A percentile compares a stretch with the other conserved stretches of the same genome.
These are phyloP conservation scores for Solanum chacoense DNA, from an alignment of 305 asterid species.

Conservation along the genomic window DNA sequence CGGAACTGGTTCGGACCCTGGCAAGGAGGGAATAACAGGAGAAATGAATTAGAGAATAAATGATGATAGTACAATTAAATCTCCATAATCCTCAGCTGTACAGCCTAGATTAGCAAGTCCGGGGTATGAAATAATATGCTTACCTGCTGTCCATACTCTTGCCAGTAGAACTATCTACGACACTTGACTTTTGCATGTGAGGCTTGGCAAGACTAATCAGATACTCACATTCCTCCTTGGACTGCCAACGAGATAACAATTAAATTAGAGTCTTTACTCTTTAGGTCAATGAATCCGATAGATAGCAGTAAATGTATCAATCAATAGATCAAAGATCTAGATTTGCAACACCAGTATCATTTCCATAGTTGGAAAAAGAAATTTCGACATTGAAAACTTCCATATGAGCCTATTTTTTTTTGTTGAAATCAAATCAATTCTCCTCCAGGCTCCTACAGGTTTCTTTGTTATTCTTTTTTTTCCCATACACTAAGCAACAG, in stretches of 20 bases:
- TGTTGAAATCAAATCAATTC: not conserved
- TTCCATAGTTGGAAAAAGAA: not conserved
- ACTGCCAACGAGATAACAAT: slow-evolving; percentile 31
- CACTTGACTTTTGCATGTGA: slow-evolving; percentile 73
- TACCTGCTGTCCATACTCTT: slow-evolving; percentile 85
- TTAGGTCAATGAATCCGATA: not conserved
- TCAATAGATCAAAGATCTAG: not conserved
- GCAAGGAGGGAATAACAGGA: not conserved
- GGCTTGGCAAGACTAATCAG: slow-evolving; percentile 83
- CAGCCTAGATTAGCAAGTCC: not conserved
- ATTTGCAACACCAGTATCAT: not conserved
- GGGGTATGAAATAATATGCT: not conserved
- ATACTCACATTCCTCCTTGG: slow-evolving; percentile 84
- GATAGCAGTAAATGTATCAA: not conserved
- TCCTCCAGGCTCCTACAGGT: not conserved
- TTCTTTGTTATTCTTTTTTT: not conserved
- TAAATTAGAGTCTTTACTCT: slow-evolving; percentile 5
- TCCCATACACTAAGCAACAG: not conserved
- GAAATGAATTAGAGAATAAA: not conserved
- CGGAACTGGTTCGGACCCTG: slow-evolving; percentile 97
- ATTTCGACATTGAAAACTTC: not conserved
- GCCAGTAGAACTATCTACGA: slow-evolving; percentile 82
- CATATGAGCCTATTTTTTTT: not conserved
- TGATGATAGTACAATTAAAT: not conserved
- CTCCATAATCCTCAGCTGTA: not conserved